A percentile compares a stretch with the other conserved stretches of the same genome.
Evolutionary conservation across 176 grass and related monocot genomes (phyloP).

Genomic region (Triticum dicoccoides): DNA sequence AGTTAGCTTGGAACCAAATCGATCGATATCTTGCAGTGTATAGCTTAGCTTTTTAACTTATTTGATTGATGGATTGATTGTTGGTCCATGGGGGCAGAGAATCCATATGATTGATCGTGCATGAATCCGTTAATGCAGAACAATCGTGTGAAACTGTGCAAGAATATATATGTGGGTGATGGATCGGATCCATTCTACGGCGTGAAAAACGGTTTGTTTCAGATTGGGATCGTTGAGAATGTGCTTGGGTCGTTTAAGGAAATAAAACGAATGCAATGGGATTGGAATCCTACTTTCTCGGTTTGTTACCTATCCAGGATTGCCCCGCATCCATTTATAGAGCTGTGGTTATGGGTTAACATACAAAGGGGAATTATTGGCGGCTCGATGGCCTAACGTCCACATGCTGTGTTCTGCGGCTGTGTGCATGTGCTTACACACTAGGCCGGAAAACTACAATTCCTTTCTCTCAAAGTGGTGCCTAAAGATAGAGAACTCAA

Average conservation of each 20-base stretch:
- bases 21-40: neutral
- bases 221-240: constrained; percentile 11
- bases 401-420: constrained; percentile 5
- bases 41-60: too few species aligned
- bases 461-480: neutral
- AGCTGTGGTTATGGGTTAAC: neutral
- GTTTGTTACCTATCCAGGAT: neutral
- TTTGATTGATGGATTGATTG: too few species aligned
- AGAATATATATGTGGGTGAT: neutral
- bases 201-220: neutral
- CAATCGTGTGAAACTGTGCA: neutral
- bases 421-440: constrained; percentile 27
- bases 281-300: constrained; percentile 7
- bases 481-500: neutral
- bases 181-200: neutral
- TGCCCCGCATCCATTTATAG: constrained; percentile 12
- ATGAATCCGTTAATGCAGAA: neutral
- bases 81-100: neutral
- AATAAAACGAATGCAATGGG: neutral
- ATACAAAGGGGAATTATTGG: neutral
- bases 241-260: constrained; percentile 9
- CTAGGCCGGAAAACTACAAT: neutral
- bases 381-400: neutral
- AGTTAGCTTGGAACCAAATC: neutral
- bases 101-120: neutral